Base-by-base conservation (phyloP, 371 early-diverging fungal genomes). In the Mortierella sp. region DNA sequence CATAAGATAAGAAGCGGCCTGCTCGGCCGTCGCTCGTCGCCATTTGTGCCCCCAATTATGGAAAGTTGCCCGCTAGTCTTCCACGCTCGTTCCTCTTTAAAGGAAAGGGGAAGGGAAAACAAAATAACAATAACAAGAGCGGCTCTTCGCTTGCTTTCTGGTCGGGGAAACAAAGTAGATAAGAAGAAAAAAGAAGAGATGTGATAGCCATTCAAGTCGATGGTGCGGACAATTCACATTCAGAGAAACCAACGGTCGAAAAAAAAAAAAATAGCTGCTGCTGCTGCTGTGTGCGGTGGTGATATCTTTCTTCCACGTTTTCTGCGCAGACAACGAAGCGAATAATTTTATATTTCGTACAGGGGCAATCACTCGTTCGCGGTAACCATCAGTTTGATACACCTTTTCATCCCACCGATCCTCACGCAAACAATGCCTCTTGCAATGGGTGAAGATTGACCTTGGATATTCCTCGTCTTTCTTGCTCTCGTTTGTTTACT, bases 131-230 rank as follows among this genome's bases (percentile, higher is more conserved):
- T 8, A 32, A 60, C 49, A 38, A 21, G 38, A 38, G 65, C 65
- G 38, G 65, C 65, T 65, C 65, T 65, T 65, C 7, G 56, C 27
- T 8, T 32, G 32, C 29, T 14, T 65, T 35, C 21, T 21, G 38
- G 65, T 65, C 65, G 65, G 65, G 65, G 65, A 16, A 65, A 24
- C 35, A 65, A 65, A 65, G 65, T 35, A 65, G 65, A 65, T 65
- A 65, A 65, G 65, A 38, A 38, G 38, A 38, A 16, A 38, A 65
- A 21, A 35, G 16, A 56, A 56, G 11, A 63, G 63, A 63, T 63
- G 63, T 35, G 63, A 63, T 58, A 58, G 21, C 49, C 18, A 49
- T 12, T 49, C 14, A 18, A 21, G 35, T 24, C 16, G 41, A 21
- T 68, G 68, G 24, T 38, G 38, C 11, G 24, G 1, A 35, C 10